Percentiles rank a stretch among this genome's conserved stretches.
Evolutionary conservation across 768 basidiomycete species (phyloP).

Genomic region (Omphalotus guepiniiformis): DNA sequence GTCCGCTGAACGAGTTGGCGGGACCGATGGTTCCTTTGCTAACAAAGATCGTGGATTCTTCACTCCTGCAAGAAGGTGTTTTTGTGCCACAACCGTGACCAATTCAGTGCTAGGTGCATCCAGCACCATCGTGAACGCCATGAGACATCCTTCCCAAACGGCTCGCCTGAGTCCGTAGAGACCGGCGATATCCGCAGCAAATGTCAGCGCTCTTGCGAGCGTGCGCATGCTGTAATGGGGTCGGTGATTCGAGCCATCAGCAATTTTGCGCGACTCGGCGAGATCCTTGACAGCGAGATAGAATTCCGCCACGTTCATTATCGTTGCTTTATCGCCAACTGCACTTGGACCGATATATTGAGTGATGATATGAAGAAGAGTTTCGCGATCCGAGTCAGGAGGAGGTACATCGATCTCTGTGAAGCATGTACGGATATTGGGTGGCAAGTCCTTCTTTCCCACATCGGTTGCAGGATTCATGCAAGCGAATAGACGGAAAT

Average conservation of each 20-base stretch:
- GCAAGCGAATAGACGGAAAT: conserved; percentile 96
- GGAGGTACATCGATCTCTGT: conserved; percentile 95
- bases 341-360: conserved; percentile 87
- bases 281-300: conserved; percentile 78
- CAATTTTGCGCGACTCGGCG: conserved; percentile 69
- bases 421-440: conserved; percentile 85
- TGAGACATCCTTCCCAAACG: conserved; percentile 94
- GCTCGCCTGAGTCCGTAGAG: conserved; percentile 79
- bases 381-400: conserved; percentile 89
- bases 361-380: conserved; percentile 77
- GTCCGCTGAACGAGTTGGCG: conserved; percentile 38
- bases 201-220: conserved; percentile 83
- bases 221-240: conserved; percentile 99
- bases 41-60: conserved; percentile 77
- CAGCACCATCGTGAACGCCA: conserved; percentile 97
- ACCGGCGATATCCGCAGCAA: conserved; percentile 77
- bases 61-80: conserved; percentile 73
- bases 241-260: conserved; percentile 88
- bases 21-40: conserved; percentile 59
- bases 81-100: conserved; percentile 67
- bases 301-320: conserved; percentile 91
- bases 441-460: conserved; percentile 95
- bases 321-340: conserved; percentile 78
- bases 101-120: conserved; percentile 64
- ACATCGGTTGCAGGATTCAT: conserved; percentile 99